A percentile compares a stretch with the other conserved stretches of the same genome.
Evolutionary conservation across 78 protist species (phyloP).

Genomic region (Dictyostelium discoideum): dicty_2.7 NC_007091.3:3875001-3875500

Average conservation of each 20-base stretch:
- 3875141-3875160: not conserved
- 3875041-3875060: no score
- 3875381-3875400: conserved; percentile 31
- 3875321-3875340: not conserved
- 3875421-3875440: not conserved
- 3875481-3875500: not conserved
- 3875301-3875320: conserved; percentile 5
- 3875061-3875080: no score
- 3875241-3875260: conserved; percentile 14
- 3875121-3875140: not conserved
- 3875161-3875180: not conserved
- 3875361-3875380: conserved; percentile 2
- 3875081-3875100: no score
- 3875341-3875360: conserved; percentile 30
- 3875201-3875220: conserved; percentile 13
- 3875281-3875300: conserved; percentile 35
- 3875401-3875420: not conserved
- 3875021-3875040: no score
- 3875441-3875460: not conserved
- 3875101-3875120: no score
- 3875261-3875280: conserved; percentile 19
- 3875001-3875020: no score
- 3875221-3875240: conserved; percentile 34
- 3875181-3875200: not conserved
- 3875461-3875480: not conserved